phyloP scores from a whole-genome alignment of 225 moss, liverwort and hornwort genomes.

The Anthoceros angustus region DNA sequence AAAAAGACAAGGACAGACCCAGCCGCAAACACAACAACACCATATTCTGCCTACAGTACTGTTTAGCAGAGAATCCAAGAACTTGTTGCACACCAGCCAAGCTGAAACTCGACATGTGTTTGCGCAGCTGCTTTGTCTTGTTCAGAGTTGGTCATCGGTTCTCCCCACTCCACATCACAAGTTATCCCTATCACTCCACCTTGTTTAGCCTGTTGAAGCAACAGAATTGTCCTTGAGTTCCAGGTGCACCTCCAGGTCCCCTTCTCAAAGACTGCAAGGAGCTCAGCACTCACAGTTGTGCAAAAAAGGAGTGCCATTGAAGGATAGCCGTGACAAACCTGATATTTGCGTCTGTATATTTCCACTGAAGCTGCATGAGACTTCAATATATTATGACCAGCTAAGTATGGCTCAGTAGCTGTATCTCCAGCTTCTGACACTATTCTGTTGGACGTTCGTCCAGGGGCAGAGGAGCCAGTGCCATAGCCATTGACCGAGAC shows the following conservation, averaged over 20 bases:
- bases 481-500: slow-evolving; percentile 43
- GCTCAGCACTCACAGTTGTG: no score
- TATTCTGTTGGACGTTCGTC: slow-evolving; percentile 48
- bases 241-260: no score
- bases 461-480: slow-evolving; percentile 55
- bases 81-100: slow-evolving; percentile 48
- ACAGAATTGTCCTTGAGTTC: background rate
- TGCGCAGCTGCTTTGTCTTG: slow-evolving; percentile 55
- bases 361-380: slow-evolving; percentile 66
- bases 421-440: slow-evolving; percentile 40
- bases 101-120: slow-evolving; percentile 37
- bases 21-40: slow-evolving; percentile 5
- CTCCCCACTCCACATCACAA: slow-evolving; percentile 65
- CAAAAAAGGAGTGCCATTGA: background rate
- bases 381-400: slow-evolving; percentile 43
- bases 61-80: background rate
- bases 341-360: slow-evolving; percentile 50
- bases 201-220: slow-evolving; percentile 36
- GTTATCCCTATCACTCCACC: slow-evolving; percentile 58
- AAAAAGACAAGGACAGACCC: background rate
- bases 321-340: slow-evolving; percentile 18
- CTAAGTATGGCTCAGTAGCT: slow-evolving; percentile 64
- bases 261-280: background rate
- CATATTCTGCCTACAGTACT: background rate
- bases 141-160: slow-evolving; percentile 47